Base-by-base conservation (phyloP, 331 rosid species). In the Quercus tomentella region DNA sequence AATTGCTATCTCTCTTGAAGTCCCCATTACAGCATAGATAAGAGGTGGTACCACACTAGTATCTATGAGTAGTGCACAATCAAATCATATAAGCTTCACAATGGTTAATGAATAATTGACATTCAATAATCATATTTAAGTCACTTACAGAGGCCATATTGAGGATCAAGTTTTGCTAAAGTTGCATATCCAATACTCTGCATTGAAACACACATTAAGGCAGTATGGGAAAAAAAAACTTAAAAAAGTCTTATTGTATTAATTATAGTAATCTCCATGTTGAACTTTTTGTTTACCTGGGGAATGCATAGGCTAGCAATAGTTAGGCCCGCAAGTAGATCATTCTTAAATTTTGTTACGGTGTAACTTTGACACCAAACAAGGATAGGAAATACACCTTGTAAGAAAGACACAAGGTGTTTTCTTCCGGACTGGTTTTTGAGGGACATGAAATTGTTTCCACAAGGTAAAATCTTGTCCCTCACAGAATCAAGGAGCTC, bases 151-250 rank as follows among this genome's bases (percentile, higher is more conserved):
- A 94, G 98, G 17, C 97, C 97, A 81, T 89, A 94, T 76, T 90
- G 88, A 66, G 97, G 98, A 61, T 85, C 93, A 84, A 94, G 96
- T 79, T 83, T 83, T 52, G 97, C 98, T 26, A 94, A 78, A 72
- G 92, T 88, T 17, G 97, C 98, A 86, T 92, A 94, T 14, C 98
- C 98, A 84, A 94, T 90, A 75, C 97, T 89, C 97, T 94, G 91
- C 89, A 77, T 76, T 35, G 17, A 73, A 70, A 75, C 16, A 41
- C 80, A 45, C 15, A 16, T 33, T 41, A 18, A 22, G 67, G 20
- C 52, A 69, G 56, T 4, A 45, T 31, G 1, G 57, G 43, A 2
- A 43, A 16, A 26, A 21, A 17, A 55, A 60, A 70, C 2, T 22
- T 37, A 7, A 41, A 1, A 30, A 2, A 22, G 15, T 49, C 41